Conservation (phyloP, 305 asterid species). For the Stenogyne calaminthoides region DNA sequence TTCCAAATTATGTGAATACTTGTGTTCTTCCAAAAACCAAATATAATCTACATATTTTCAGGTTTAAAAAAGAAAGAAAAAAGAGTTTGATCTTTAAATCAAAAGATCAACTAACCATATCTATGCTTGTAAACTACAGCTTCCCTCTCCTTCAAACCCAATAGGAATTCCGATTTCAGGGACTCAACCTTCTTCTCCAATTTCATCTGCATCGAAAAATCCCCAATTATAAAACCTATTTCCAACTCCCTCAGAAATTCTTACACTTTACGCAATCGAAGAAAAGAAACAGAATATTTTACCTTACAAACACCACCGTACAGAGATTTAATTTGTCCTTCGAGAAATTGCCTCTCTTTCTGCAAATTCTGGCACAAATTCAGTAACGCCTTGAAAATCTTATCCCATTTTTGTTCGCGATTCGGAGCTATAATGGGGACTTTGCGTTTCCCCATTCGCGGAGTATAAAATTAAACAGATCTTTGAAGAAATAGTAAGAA, state of each 20-base stretch:
- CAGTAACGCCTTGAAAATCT: conserved; percentile 50
- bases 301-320: conserved; percentile 60
- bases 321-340: conserved; percentile 44
- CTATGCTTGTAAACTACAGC: conserved; percentile 52
- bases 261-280: not conserved
- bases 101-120: conserved; percentile 49
- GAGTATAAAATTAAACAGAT: not conserved
- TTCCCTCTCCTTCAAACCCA: conserved; percentile 65
- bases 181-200: conserved; percentile 52
- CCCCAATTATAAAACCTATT: conserved; percentile 40
- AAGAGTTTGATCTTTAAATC: not conserved
- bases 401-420: conserved; percentile 58
- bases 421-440: conserved; percentile 33
- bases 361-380: conserved; percentile 48
- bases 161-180: conserved; percentile 45
- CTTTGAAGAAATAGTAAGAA: not conserved
- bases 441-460: conserved; percentile 59
- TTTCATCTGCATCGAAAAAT: conserved; percentile 56
- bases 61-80: not conserved
- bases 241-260: not conserved
- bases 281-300: not conserved
- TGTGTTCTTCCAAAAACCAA: not conserved
- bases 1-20: not conserved
- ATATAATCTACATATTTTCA: not conserved
- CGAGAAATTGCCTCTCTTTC: conserved; percentile 58